Evolutionary conservation across 2,329 filamentous ascomycete genomes (phyloP).

Genomic region (Fusarium algeriense): DNA sequence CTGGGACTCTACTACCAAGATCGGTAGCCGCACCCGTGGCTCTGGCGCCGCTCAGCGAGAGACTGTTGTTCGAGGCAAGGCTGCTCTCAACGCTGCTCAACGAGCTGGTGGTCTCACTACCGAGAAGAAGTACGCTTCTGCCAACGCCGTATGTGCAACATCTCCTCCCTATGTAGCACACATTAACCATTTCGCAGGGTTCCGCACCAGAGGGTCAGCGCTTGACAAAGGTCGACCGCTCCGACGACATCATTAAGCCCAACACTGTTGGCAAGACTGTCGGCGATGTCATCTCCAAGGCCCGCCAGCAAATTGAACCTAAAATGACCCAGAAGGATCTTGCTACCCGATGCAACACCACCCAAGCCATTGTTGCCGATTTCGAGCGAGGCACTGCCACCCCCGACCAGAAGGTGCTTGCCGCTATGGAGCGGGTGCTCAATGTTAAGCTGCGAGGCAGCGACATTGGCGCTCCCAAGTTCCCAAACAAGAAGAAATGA

Average conservation of each 20-base stretch:
- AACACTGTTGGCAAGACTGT: slow-evolving; percentile 88
- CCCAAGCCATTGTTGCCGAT: slow-evolving; percentile 80
- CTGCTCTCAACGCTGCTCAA: slow-evolving; percentile 88
- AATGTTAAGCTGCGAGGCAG: slow-evolving; percentile 88
- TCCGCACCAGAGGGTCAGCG: slow-evolving; percentile 81
- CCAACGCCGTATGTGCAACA: slow-evolving; percentile 69
- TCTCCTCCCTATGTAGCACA: not conserved
- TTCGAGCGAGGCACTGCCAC: slow-evolving; percentile 84
- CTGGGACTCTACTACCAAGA: slow-evolving; percentile 92
- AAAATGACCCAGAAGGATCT: slow-evolving; percentile 95
- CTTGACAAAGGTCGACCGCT: slow-evolving; percentile 96
- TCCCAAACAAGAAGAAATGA: slow-evolving; percentile 76
- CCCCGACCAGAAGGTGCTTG: slow-evolving; percentile 87
- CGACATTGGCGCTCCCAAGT: slow-evolving; percentile 87
- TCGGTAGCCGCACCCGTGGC: slow-evolving; percentile 85
- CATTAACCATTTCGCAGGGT: slow-evolving; percentile 44
- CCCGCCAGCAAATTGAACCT: slow-evolving; percentile 84
- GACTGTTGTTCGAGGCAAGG: slow-evolving; percentile 88
- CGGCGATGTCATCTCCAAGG: slow-evolving; percentile 83
- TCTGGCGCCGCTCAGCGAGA: slow-evolving; percentile 77
- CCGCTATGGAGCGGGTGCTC: slow-evolving; percentile 83
- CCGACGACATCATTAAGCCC: slow-evolving; percentile 97
- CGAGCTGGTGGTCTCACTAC: slow-evolving; percentile 81
- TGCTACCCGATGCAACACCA: slow-evolving; percentile 91
- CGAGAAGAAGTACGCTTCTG: slow-evolving; percentile 88